These are phyloP conservation scores for Starmerella geochares DNA, from an alignment of 805 yeast genomes.

Conservation along the genomic window DNA sequence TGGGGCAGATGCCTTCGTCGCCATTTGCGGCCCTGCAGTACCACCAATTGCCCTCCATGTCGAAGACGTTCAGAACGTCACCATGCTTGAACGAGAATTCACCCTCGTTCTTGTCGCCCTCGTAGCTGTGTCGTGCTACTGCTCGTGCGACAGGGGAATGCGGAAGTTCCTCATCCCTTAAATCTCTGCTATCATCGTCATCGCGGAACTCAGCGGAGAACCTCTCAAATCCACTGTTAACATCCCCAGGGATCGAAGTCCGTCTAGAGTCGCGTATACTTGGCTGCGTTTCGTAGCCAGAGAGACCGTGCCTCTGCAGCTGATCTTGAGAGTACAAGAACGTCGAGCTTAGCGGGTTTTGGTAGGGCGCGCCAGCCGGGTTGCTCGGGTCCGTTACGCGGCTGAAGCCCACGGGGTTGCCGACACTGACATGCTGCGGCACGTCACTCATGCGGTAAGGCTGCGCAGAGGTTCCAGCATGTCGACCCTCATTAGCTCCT, in stretches of 20 bases:
- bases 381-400: neutral
- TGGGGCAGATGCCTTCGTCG: conserved; percentile 91
- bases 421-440: conserved; percentile 10
- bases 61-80: conserved; percentile 83
- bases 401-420: conserved; percentile 11
- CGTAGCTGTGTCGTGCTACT: conserved; percentile 73
- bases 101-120: conserved; percentile 84
- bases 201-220: conserved; percentile 2
- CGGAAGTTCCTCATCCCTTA: conserved; percentile 5
- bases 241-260: neutral
- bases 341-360: conserved; percentile 29
- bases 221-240: neutral
- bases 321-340: conserved; percentile 21
- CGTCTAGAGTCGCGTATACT: conserved; percentile 11
- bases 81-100: conserved; percentile 86
- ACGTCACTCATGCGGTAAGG: conserved; percentile 22
- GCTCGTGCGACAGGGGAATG: conserved; percentile 40
- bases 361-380: neutral
- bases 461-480: conserved; percentile 10
- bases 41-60: conserved; percentile 97
- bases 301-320: conserved; percentile 19
- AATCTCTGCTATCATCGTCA: conserved; percentile 8
- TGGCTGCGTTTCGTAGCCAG: conserved; percentile 14
- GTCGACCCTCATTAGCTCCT: neutral
- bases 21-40: conserved; percentile 85